These are phyloP conservation scores for Zygoascus hellenicus DNA, from an alignment of 1,139 yeast species.

Conservation along the genomic window DNA sequence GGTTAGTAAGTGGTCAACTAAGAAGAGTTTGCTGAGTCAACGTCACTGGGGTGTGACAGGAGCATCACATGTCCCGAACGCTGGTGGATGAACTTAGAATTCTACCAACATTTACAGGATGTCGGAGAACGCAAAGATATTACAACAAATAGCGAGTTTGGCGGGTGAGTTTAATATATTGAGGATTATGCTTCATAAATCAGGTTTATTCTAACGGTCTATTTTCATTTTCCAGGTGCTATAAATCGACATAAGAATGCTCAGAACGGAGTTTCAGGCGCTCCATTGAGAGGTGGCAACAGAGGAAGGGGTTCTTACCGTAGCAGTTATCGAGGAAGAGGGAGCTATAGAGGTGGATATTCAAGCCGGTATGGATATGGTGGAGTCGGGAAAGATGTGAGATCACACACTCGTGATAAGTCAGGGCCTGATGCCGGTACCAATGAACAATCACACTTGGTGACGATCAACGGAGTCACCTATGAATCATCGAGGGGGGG, in stretches of 20 bases:
- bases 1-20: background rate
- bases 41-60: too few species aligned
- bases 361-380: constrained; percentile 13
- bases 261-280: background rate
- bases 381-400: constrained; percentile 5
- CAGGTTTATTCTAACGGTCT: constrained; percentile 7
- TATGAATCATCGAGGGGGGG: constrained; percentile 23
- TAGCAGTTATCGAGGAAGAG: constrained; percentile 15
- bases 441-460: too few species aligned
- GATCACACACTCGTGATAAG: constrained; percentile 6
- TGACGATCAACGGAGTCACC: constrained; percentile 14
- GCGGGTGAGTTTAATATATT: constrained; percentile 24
- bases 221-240: constrained; percentile 28
- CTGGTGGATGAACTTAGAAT: background rate
- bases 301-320: constrained; percentile 8
- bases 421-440: constrained; percentile 8
- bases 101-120: constrained; percentile 18
- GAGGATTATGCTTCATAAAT: background rate
- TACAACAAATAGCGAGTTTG: constrained; percentile 27
- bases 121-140: constrained; percentile 27
- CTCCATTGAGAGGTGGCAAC: constrained; percentile 1
- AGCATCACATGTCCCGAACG: too few species aligned
- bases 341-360: constrained; percentile 14
- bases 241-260: constrained; percentile 29
- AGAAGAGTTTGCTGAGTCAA: too few species aligned